Evolutionary conservation across 1,139 yeast genomes (phyloP), one percentile per base, ranked within the genome.

Genomic region (Hansenula sp.): DNA sequence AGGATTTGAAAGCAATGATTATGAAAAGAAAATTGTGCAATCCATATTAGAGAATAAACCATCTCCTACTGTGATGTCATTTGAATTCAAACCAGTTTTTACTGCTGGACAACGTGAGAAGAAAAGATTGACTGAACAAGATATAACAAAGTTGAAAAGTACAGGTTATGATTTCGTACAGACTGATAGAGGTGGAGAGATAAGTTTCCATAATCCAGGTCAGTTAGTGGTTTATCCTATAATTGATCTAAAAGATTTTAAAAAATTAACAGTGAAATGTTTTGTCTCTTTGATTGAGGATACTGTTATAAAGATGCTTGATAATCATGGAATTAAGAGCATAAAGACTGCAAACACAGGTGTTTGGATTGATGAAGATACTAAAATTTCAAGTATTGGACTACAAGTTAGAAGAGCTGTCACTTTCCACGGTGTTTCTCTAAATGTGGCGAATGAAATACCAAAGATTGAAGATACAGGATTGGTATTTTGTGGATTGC

Each of bases 141-240:
- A 65, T 27, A 56, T 66, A 8, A 47, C 61, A 56, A 31, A 64
- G 66, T 30, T 50, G 40, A 39, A 44, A 10, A 6, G 29, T 7
- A 61, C 61, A 30, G 68, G 66, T 8, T 75, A 76, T 22, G 71
- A 73, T 38, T 86, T 79, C 55, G 75, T 81, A 22, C 95, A 87
- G 54, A 75, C 94, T 0, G 81, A 79, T 45, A 70, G 99, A 45
- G 99, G 99, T n/a, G 99, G 99, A 0, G 95, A 92, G 59, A 79
- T 92, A 1, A 92, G 98, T 0, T 94, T 88, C 73, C 99, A 94
- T 64, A 97, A 97, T 0, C 82, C 90, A 3, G 98, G 98, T 0
- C 99, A 94, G 61, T 61, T 89, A 34, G 96, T 90, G 4, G 80
- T 88, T 3, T 94, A 90, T 56, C 81, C 94, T 16, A 73, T 94